Percentiles rank a stretch among this genome's conserved stretches.
Conservation (phyloP, 1,139 yeast genomes). For the Kodamaea anthophila region DNA sequence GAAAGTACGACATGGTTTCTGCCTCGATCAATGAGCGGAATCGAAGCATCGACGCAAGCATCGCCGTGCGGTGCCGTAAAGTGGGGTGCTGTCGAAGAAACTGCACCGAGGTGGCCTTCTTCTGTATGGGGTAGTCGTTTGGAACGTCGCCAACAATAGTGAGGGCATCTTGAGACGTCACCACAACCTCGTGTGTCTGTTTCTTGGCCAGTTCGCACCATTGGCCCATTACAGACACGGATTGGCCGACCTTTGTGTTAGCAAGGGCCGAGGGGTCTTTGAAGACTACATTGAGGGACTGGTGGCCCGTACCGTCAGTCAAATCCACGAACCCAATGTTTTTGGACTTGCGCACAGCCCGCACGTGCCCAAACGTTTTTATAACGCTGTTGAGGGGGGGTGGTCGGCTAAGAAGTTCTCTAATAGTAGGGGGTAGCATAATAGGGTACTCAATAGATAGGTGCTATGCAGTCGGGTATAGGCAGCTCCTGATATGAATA, state of each 20-base stretch:
- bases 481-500: too few species aligned
- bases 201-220: constrained; percentile 24
- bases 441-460: too few species aligned
- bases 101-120: constrained; percentile 62
- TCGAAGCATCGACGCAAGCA: constrained; percentile 61
- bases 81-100: constrained; percentile 66
- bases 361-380: constrained; percentile 62
- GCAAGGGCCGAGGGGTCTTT: constrained; percentile 18
- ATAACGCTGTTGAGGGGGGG: constrained; percentile 20
- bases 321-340: constrained; percentile 76
- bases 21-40: constrained; percentile 65
- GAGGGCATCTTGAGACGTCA: constrained; percentile 15
- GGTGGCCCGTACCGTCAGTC: constrained; percentile 63
- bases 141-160: constrained; percentile 48
- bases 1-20: constrained; percentile 50
- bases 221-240: constrained; percentile 28
- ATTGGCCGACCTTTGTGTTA: constrained; percentile 40
- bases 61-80: constrained; percentile 69
- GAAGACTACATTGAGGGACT: constrained; percentile 54
- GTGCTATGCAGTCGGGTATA: too few species aligned
- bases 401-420: constrained; percentile 25
- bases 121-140: constrained; percentile 73
- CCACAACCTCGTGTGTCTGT: constrained; percentile 29
- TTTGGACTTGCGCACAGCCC: constrained; percentile 64
- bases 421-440: constrained; percentile 24